Evolutionary conservation across 495 filamentous ascomycete genomes (phyloP).

Genomic region (Penicillium desertorum): DNA sequence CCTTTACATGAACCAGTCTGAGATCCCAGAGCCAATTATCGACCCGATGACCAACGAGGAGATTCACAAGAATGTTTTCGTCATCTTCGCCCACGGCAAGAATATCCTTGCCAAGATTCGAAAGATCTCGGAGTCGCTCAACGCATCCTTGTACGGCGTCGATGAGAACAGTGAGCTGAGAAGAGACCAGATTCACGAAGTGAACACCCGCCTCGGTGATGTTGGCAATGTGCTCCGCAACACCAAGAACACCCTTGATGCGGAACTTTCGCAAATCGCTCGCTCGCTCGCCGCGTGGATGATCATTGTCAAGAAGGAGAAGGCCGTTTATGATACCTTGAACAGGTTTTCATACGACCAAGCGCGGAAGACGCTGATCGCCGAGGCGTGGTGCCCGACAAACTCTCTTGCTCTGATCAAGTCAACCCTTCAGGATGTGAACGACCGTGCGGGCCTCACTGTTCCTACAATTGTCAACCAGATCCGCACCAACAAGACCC

Average conservation of each 20-base stretch:
- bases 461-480: constrained; percentile 98
- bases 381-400: constrained; percentile 95
- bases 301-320: constrained; percentile 96
- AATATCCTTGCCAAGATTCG: constrained; percentile 98
- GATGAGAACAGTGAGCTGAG: constrained; percentile 95
- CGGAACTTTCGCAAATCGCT: constrained; percentile 88
- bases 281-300: constrained; percentile 91
- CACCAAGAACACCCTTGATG: constrained; percentile 93
- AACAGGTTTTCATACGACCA: constrained; percentile 97
- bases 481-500: constrained; percentile 92
- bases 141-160: constrained; percentile 91
- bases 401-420: constrained; percentile 89
- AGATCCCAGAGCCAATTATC: constrained; percentile 92
- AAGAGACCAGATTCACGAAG: constrained; percentile 92
- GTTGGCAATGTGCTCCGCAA: constrained; percentile 87
- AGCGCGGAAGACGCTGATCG: constrained; percentile 91
- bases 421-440: constrained; percentile 95
- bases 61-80: constrained; percentile 95
- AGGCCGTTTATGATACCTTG: constrained; percentile 94
- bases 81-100: constrained; percentile 98
- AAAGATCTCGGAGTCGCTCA: constrained; percentile 96
- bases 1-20: constrained; percentile 99
- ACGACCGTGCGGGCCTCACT: constrained; percentile 87
- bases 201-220: constrained; percentile 88
- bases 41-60: constrained; percentile 90